Evolutionary conservation across 805 yeast genomes (phyloP).

Genomic region (Candida xiaguanensis): DNA sequence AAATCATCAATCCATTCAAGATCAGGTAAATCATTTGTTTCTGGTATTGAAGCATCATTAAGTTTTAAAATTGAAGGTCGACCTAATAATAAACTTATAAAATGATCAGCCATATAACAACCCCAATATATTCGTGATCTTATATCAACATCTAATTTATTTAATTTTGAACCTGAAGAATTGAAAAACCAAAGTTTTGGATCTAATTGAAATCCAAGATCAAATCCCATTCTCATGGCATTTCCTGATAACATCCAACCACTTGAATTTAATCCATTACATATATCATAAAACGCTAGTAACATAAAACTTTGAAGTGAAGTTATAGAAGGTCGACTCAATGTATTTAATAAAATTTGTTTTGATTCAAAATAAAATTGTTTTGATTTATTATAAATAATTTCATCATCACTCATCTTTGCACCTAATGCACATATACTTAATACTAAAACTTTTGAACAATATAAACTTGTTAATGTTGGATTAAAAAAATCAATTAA

Average conservation of each 20-base stretch:
- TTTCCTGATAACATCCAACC: conserved; percentile 65
- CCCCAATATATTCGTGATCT: conserved; percentile 67
- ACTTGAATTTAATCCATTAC: conserved; percentile 53
- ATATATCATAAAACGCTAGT: conserved; percentile 58
- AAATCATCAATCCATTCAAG: conserved; percentile 61
- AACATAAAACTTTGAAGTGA: conserved; percentile 57
- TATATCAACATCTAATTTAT: conserved; percentile 52
- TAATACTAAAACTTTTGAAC: conserved; percentile 51
- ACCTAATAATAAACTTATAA: conserved; percentile 56
- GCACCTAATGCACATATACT: conserved; percentile 61
- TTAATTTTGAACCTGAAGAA: conserved; percentile 22
- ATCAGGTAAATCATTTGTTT: conserved; percentile 57
- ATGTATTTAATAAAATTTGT: conserved; percentile 33
- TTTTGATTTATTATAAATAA: conserved; percentile 37
- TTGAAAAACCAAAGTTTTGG: conserved; percentile 58
- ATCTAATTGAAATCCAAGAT: conserved; percentile 59
- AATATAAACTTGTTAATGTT: conserved; percentile 46
- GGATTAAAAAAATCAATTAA: conserved; percentile 59
- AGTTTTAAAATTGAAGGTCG: conserved; percentile 53
- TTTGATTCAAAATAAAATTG: conserved; percentile 48
- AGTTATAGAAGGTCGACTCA: conserved; percentile 48
- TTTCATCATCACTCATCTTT: conserved; percentile 42
- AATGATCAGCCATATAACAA: conserved; percentile 60
- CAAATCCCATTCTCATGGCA: conserved; percentile 63
- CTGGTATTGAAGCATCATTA: conserved; percentile 58